These are phyloP conservation scores for Xylaria sp. DNA, from an alignment of 2,329 filamentous ascomycete genomes.

Conservation along the genomic window DNA sequence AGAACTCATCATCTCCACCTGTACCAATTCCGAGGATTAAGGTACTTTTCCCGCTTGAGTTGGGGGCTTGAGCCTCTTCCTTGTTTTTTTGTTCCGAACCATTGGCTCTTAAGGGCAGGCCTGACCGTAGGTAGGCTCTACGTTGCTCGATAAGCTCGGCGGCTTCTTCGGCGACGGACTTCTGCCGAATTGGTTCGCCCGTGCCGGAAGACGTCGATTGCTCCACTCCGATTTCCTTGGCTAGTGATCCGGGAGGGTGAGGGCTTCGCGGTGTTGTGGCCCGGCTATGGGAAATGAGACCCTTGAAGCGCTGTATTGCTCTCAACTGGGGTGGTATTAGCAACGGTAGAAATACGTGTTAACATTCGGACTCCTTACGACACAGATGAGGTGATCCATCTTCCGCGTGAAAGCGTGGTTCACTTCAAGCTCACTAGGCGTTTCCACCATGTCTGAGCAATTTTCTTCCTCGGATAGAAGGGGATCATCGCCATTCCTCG, in stretches of 20 bases:
- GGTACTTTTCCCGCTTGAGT: conserved; percentile 70
- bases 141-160: conserved; percentile 61
- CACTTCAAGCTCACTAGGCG: conserved; percentile 90
- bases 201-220: conserved; percentile 22
- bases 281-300: conserved; percentile 67
- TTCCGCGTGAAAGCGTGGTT: conserved; percentile 90
- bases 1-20: conserved; percentile 63
- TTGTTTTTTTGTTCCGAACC: conserved; percentile 45
- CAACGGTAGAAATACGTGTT: background rate
- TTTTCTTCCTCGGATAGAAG: conserved; percentile 88
- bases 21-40: conserved; percentile 82
- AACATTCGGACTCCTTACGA: conserved; percentile 64
- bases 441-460: conserved; percentile 80
- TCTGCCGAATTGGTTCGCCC: conserved; percentile 34
- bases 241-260: conserved; percentile 36
- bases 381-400: conserved; percentile 85
- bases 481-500: conserved; percentile 78
- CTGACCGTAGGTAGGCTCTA: conserved; percentile 54
- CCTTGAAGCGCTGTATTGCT: conserved; percentile 90
- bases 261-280: conserved; percentile 46
- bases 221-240: conserved; percentile 36
- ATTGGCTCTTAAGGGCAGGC: conserved; percentile 46
- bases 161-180: conserved; percentile 60
- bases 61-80: conserved; percentile 63
- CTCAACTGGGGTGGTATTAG: conserved; percentile 71